Conservation (phyloP, 176 grass and related monocot genomes). For the Stipa capillata region DNA sequence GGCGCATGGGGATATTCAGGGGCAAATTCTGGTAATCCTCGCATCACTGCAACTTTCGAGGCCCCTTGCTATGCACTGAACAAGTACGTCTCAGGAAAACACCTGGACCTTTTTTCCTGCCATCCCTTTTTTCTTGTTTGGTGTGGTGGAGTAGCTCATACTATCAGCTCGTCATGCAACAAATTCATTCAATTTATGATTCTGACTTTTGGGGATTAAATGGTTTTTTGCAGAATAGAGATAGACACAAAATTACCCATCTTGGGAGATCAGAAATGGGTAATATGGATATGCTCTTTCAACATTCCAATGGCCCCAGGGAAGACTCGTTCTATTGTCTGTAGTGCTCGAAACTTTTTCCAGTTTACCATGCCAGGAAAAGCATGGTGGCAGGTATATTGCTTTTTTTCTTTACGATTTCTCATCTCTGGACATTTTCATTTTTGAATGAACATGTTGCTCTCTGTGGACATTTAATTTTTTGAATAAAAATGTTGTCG, state of each 20-base stretch:
- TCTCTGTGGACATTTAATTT: neutral
- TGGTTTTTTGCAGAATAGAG: conserved; percentile 59
- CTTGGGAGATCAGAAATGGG: conserved; percentile 94
- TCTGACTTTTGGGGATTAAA: neutral
- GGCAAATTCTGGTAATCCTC: conserved; percentile 75
- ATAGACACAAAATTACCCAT: conserved; percentile 92
- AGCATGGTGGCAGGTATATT: conserved; percentile 84
- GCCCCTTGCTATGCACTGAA: conserved; percentile 93
- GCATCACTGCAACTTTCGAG: conserved; percentile 69
- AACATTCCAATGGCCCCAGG: conserved; percentile 98
- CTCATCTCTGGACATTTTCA: neutral
- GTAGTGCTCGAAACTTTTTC: conserved; percentile 93
- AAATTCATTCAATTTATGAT: neutral
- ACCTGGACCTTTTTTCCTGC: neutral
- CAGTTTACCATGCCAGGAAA: conserved; percentile 89
- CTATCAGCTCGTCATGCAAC: neutral
- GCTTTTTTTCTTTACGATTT: too few relatives aligned
- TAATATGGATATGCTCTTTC: conserved; percentile 98
- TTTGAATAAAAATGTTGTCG: neutral
- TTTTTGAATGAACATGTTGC: too few relatives aligned
- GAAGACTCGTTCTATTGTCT: conserved; percentile 96
- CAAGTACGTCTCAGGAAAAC: conserved; percentile 45
- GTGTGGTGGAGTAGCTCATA: neutral
- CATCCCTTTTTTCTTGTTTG: neutral
- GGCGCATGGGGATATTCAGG: conserved; percentile 91